Evolutionary conservation across 129 eudicot species (phyloP), one percentile per base, ranked within the genome.

Genomic region (Chrysanthemum seticuspe): DNA sequence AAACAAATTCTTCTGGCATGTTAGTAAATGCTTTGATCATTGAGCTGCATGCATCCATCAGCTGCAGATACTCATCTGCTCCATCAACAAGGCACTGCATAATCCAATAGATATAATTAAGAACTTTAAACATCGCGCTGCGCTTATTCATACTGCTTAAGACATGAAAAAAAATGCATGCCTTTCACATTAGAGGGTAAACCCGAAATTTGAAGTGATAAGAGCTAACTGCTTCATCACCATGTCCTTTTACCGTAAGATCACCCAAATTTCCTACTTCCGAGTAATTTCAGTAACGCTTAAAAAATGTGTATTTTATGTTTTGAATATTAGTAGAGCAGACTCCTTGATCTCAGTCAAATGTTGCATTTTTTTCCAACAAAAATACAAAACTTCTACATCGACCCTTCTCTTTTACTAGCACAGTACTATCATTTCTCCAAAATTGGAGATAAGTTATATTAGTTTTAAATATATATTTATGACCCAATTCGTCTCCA

Each of bases 31-130:
- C 92, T 65, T 86, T 87, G 85, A 87, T 93, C 61, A 83, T 86
- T 71, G 76, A 84, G 81, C 98, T 85, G 63, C 88, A 86, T 9
- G 79, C 97, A 82, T 80, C 96, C 79, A 95, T 66, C 85, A 95
- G 83, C 81, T 88, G 99, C 88, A 95, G 75, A 81, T 91, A 90
- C 85, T 95, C 98, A 19, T 93, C 98, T 58, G 97, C 97, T 84
- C 98, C 98, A 56, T 89, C 98, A 48, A 90, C 82, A 65, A 93
- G 97, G 50, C 91, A 82, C 98, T 90, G 78, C 83, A 85, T 19
- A 82, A 78, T 34, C 65, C 76, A 68, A 62, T 61, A 82, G 80
- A 34, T 16, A 15, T 62, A 70, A 67, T 14, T 27, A 65, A 27
- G 40, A 73, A 23, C 62, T 51, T 36, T 44, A 50, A 7, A 56